A percentile compares a stretch with the other conserved stretches of the same genome.
phyloP scores from a whole-genome alignment of 2,329 filamentous ascomycete genomes.

The Trichophyton equinum region DNA sequence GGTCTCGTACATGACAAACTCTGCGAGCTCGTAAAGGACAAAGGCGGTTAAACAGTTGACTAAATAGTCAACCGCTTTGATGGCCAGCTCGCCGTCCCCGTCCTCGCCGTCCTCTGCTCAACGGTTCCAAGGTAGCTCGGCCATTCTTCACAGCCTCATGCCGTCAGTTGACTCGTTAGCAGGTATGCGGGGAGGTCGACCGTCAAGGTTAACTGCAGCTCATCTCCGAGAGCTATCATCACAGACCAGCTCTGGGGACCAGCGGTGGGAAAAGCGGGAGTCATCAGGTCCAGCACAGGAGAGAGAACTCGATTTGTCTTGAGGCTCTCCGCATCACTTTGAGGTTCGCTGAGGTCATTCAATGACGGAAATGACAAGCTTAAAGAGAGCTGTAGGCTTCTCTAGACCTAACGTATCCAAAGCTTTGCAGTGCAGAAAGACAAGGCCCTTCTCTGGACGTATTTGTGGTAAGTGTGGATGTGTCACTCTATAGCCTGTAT shows the following conservation, averaged over 20 bases:
- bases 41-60: background rate
- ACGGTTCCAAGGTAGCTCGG: background rate
- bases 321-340: conserved; percentile 64
- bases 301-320: conserved; percentile 46
- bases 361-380: background rate
- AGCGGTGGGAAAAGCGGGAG: background rate
- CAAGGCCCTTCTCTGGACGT: too few relatives aligned
- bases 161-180: too few relatives aligned
- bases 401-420: too few relatives aligned
- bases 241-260: background rate
- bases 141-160: background rate
- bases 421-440: too few relatives aligned
- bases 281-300: conserved; percentile 11
- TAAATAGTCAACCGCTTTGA: background rate
- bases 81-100: background rate
- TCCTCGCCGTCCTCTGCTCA: background rate
- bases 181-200: too few relatives aligned
- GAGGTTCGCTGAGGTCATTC: conserved; percentile 41
- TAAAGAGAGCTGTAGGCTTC: background rate
- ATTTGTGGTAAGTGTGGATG: too few relatives aligned
- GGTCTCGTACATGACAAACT: background rate
- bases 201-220: too few relatives aligned
- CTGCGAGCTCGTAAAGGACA: background rate
- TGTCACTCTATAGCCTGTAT: too few relatives aligned
- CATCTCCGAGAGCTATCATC: background rate